phyloP scores from a whole-genome alignment of 306 rosid genomes.

The Dryas drummondii region DNA sequence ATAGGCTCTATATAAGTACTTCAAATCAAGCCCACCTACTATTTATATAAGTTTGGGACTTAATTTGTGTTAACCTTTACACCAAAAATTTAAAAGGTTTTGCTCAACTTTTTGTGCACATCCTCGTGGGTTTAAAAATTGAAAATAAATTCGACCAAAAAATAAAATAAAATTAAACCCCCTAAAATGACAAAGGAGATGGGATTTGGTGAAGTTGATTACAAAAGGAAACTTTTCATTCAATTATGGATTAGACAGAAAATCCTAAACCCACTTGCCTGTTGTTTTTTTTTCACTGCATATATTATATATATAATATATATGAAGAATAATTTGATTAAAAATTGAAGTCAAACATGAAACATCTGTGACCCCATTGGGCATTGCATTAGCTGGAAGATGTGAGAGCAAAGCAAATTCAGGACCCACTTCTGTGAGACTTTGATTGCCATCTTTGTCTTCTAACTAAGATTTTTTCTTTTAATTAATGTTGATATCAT shows the following conservation, averaged over 20 bases:
- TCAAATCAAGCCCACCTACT: neutral
- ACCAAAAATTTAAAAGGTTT: neutral
- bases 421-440: conserved; percentile 38
- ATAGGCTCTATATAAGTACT: neutral
- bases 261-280: conserved; percentile 23
- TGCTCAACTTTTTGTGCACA: conserved; percentile 17
- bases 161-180: too few species aligned
- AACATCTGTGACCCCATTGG: conserved; percentile 45
- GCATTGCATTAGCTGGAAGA: conserved; percentile 48
- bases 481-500: neutral
- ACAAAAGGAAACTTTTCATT: conserved; percentile 32
- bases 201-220: conserved; percentile 37
- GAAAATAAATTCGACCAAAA: too few species aligned
- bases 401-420: conserved; percentile 30
- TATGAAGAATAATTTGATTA: conserved; percentile 1
- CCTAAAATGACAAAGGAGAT: neutral
- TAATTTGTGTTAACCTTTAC: neutral
- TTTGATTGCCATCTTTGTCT: conserved; percentile 37
- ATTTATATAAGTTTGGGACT: neutral
- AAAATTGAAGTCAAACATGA: conserved; percentile 33
- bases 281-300: conserved; percentile 2
- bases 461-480: conserved; percentile 4
- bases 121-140: neutral
- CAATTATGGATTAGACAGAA: conserved; percentile 29
- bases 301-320: neutral